Evolutionary conservation across 1,284 basidiomycete genomes (phyloP).

Genomic region (Boletus sp.): DNA sequence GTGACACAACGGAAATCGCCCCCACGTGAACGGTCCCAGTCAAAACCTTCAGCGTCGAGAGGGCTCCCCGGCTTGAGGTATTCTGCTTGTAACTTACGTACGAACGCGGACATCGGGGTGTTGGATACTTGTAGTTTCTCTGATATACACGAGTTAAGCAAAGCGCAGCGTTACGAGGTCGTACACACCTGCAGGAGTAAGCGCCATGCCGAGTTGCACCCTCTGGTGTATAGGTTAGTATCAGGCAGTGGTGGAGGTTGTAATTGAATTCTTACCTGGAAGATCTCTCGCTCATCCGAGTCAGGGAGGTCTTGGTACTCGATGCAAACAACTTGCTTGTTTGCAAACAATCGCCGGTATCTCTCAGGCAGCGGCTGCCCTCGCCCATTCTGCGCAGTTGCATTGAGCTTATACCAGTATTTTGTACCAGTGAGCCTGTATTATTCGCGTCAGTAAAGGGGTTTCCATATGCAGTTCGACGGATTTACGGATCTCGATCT

Average conservation of each 20-base stretch:
- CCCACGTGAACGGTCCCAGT: slow-evolving; percentile 59
- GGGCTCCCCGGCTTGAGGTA: slow-evolving; percentile 41
- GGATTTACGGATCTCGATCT: slow-evolving; percentile 55
- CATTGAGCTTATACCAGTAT: slow-evolving; percentile 45
- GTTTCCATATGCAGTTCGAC: too few relatives aligned
- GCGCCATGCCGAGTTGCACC: slow-evolving; percentile 73
- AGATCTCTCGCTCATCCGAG: slow-evolving; percentile 68
- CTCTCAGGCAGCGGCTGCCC: slow-evolving; percentile 45
- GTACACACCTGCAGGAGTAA: slow-evolving; percentile 58
- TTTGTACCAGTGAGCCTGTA: slow-evolving; percentile 41
- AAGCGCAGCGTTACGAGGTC: background rate
- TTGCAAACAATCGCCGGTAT: slow-evolving; percentile 51
- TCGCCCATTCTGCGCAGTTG: slow-evolving; percentile 11
- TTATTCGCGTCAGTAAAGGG: background rate
- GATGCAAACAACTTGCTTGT: slow-evolving; percentile 69
- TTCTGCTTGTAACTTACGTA: slow-evolving; percentile 46
- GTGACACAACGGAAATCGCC: slow-evolving; percentile 61
- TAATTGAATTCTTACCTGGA: slow-evolving; percentile 45
- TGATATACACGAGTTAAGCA: slow-evolving; percentile 6
- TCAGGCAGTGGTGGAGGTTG: background rate
- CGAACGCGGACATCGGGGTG: slow-evolving; percentile 48
- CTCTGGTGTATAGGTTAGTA: slow-evolving; percentile 38
- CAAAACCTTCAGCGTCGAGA: slow-evolving; percentile 40
- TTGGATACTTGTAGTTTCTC: slow-evolving; percentile 66
- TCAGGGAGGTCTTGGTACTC: slow-evolving; percentile 63